Conservation (phyloP, 1,139 yeast genomes). For the Debaryomycetaceae sp. region DNA sequence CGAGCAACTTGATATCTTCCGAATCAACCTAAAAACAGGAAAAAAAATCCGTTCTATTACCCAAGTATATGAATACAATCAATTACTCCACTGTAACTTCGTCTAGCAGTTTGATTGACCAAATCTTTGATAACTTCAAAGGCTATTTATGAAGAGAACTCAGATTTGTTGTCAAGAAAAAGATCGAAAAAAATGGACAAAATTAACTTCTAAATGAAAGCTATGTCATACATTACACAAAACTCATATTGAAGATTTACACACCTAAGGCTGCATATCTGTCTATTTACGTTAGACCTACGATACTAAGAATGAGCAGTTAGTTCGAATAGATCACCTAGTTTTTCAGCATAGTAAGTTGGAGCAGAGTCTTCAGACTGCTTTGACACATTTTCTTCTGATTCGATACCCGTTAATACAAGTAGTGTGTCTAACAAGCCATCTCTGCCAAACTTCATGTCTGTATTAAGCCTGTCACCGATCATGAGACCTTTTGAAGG, state of each 20-base stretch:
- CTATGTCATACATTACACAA: not conserved
- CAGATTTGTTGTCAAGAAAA: no score
- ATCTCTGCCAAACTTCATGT: constrained; percentile 83
- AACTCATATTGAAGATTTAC: not conserved
- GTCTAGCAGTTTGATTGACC: no score
- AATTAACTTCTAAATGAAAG: not conserved
- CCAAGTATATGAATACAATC: no score
- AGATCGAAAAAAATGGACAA: not conserved
- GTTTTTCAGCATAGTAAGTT: constrained; percentile 62
- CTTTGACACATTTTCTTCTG: constrained; percentile 53
- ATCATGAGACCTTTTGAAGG: constrained; percentile 79
- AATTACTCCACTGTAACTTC: no score
- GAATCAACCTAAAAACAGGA: no score
- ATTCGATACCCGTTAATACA: constrained; percentile 89
- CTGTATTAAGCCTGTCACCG: constrained; percentile 94
- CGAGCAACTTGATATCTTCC: no score
- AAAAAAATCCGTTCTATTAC: no score
- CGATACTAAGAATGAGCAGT: no score
- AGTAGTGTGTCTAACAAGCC: constrained; percentile 83
- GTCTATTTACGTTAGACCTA: no score
- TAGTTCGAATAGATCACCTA: constrained; percentile 74
- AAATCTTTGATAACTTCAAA: no score
- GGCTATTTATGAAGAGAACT: no score
- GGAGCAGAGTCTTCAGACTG: constrained; percentile 52
- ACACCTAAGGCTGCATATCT: no score